Evolutionary conservation across 768 basidiomycete genomes (phyloP).

Genomic region (Tremella fuciformis): DNA sequence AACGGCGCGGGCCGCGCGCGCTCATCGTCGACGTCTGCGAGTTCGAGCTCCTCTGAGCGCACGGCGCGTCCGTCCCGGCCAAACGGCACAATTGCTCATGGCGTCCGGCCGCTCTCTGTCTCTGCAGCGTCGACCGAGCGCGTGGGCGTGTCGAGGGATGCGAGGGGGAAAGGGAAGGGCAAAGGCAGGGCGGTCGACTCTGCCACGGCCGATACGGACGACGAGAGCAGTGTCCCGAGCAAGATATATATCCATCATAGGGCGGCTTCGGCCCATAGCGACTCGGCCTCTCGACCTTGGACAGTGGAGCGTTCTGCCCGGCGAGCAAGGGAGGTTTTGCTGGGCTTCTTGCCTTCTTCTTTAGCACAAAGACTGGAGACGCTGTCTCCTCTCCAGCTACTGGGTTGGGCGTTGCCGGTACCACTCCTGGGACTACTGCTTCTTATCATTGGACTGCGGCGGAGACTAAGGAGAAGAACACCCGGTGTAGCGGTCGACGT

Average conservation of each 20-base stretch:
- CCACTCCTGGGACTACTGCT: background rate
- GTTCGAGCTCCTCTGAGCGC: slow-evolving; percentile 4
- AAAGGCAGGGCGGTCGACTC: slow-evolving; percentile 8
- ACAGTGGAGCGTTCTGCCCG: background rate
- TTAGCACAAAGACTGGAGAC: background rate
- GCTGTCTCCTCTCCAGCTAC: background rate
- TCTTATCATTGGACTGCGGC: background rate
- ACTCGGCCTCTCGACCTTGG: background rate
- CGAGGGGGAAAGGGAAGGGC: slow-evolving; percentile 2
- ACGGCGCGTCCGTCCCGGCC: background rate
- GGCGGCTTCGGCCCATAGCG: background rate
- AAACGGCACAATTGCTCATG: background rate
- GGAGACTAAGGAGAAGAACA: slow-evolving; percentile 4
- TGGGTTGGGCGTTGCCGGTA: background rate
- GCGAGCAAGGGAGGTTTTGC: background rate
- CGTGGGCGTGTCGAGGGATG: background rate
- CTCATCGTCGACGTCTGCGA: slow-evolving; percentile 5
- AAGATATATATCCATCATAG: slow-evolving; percentile 18
- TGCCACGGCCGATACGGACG: background rate
- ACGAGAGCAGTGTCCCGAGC: slow-evolving; percentile 6
- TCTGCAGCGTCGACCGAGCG: background rate
- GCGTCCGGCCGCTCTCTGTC: background rate
- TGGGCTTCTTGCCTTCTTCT: background rate
- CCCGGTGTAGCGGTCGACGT: slow-evolving; percentile 6
- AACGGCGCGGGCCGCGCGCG: background rate